phyloP scores from a whole-genome alignment of 306 rosid species.

The Lotus japonicus region DNA sequence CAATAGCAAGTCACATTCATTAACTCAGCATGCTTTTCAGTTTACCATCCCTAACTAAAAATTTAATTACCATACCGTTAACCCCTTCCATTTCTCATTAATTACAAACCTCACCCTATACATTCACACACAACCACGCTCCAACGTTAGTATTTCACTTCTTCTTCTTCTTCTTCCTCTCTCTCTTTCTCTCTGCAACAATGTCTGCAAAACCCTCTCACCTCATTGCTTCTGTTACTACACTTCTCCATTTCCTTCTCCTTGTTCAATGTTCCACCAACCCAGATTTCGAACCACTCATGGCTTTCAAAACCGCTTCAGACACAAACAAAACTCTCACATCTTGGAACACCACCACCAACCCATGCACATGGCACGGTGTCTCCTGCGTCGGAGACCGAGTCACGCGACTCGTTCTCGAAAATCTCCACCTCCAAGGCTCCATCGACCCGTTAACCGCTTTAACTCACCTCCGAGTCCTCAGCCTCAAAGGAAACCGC shows the following conservation, averaged over 20 bases:
- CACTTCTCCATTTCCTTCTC: background rate
- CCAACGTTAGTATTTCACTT: background rate
- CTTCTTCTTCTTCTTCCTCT: background rate
- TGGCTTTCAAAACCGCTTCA: conserved; percentile 59
- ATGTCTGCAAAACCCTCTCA: conserved; percentile 37
- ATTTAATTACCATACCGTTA: conserved; percentile 18
- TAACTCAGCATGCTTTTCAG: background rate
- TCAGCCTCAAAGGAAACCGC: conserved; percentile 76
- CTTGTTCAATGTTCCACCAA: conserved; percentile 7
- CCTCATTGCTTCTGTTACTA: conserved; percentile 8
- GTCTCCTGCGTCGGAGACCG: conserved; percentile 55
- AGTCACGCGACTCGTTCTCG: conserved; percentile 76
- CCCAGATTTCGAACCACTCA: conserved; percentile 48
- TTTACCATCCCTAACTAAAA: background rate
- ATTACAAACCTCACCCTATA: conserved; percentile 20
- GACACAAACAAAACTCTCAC: conserved; percentile 52
- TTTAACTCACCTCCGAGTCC: conserved; percentile 68
- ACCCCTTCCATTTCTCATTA: conserved; percentile 29
- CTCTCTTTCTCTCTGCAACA: conserved; percentile 19
- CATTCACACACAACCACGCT: background rate
- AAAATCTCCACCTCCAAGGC: conserved; percentile 57
- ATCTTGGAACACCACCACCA: conserved; percentile 52
- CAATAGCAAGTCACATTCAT: background rate
- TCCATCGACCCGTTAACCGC: conserved; percentile 44
- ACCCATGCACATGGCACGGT: conserved; percentile 61